These are phyloP conservation scores for Fragilaria radians DNA, from an alignment of 108 stramenopile genomes.

Conservation along the genomic window DNA sequence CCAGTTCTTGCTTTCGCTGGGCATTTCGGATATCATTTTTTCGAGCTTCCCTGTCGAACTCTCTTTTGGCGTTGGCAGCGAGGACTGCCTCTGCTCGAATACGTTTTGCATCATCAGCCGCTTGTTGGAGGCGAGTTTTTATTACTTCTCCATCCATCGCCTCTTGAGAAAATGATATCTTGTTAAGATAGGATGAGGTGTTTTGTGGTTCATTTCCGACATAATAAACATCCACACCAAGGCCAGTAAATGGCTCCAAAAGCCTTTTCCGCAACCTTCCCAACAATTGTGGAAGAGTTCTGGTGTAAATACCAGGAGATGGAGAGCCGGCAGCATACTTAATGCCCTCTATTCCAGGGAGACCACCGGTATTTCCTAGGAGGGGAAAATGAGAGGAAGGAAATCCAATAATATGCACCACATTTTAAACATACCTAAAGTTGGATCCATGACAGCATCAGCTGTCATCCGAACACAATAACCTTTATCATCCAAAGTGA, in stretches of 20 bases:
- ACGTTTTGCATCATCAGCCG: no score
- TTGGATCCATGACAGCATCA: slow-evolving; percentile 47
- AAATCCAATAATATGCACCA: not conserved
- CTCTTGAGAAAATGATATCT: no score
- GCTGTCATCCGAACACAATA: slow-evolving; percentile 54
- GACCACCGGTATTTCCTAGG: slow-evolving; percentile 48
- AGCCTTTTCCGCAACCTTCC: slow-evolving; percentile 29
- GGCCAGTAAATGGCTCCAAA: slow-evolving; percentile 27
- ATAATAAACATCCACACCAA: slow-evolving; percentile 37
- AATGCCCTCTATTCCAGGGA: slow-evolving; percentile 48
- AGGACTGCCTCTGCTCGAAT: no score
- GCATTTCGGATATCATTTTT: no score
- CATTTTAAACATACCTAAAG: slow-evolving; percentile 16
- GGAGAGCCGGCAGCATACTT: slow-evolving; percentile 45
- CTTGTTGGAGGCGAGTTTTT: no score
- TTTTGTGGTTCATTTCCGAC: no score
- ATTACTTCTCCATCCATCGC: no score
- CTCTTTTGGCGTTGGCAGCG: no score
- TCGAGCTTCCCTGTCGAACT: no score
- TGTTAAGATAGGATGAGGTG: no score
- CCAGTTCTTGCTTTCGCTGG: no score
- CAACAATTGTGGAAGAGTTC: slow-evolving; percentile 28
- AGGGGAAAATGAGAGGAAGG: not conserved
- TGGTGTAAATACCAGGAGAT: slow-evolving; percentile 14
- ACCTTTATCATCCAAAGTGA: slow-evolving; percentile 65